Base-by-base conservation (phyloP, 2,329 filamentous ascomycete genomes). In the Westerdykella ornata region DNA sequence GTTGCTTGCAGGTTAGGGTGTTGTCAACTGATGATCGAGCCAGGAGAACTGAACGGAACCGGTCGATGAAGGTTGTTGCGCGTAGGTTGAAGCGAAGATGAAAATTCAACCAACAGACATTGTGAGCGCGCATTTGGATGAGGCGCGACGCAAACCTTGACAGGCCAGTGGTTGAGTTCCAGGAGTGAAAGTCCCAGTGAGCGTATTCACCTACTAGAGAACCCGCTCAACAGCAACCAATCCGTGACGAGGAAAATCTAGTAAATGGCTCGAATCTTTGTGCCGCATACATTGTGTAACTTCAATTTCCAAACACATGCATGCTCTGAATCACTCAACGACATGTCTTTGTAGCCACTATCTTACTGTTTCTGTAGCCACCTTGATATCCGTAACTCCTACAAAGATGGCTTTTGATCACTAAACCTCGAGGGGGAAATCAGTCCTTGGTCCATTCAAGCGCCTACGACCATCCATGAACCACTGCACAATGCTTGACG, bases 391-490 rank as follows among this genome's bases (percentile, higher is more conserved):
- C 19, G n/a, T 19, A 8, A 15, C n/a, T 36, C 15, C 19, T 36
- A 11, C 15, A 8, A 26, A 26, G 12, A 12, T 58, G 51, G 28
- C 43, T 55, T 33, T 56, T 57, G 40, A 57, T 50, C 12, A 60
- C 60, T 30, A 60, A 66, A 73, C 58, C 44, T 76, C 69, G 14
- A 76, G 51, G 5, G 68, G 65, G 22, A 60, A 50, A 20, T 66
- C 65, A 4, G 53, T 48, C 9, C 58, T 45, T 3, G 74, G 76
- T 0, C 76, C 76, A 2, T 67, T 71, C 53, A 75, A 81, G 56
- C 81, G 79, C 66, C 80, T 80, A 22, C 74, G 67, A 5, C 78
- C 78, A 47, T 81, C 77, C 12, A 80, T 58, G 38, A 78, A 64
- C 77, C 78, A 82, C 52, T 80, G 76, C 18, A 78, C 58, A 1